Evolutionary conservation across 164 flowering plant species (phyloP).

Genomic region (Amborella trichopoda): DNA sequence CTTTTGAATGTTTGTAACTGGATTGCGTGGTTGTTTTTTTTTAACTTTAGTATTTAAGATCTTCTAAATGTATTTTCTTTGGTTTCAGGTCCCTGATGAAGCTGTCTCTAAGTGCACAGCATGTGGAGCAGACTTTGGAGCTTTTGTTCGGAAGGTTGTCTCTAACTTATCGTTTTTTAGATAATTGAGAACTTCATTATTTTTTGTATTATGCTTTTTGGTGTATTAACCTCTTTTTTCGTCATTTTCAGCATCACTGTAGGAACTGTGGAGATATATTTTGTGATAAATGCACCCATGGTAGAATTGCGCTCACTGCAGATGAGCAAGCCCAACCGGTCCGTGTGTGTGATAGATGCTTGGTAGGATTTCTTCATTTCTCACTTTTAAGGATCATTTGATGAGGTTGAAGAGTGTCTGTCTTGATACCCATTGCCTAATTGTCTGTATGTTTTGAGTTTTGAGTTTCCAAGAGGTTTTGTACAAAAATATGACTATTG

Average conservation of each 20-base stretch:
- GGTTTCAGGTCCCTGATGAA: slow-evolving; percentile 83
- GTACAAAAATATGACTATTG: too few relatives aligned
- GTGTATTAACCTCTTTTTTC: background rate
- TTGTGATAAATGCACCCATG: slow-evolving; percentile 95
- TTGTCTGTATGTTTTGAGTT: too few relatives aligned
- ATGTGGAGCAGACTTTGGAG: slow-evolving; percentile 75
- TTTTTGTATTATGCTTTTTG: too few relatives aligned
- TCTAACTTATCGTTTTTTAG: too few relatives aligned
- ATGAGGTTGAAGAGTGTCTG: too few relatives aligned
- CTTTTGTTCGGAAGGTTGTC: slow-evolving; percentile 72
- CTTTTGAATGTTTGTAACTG: too few relatives aligned
- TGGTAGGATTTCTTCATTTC: slow-evolving; percentile 50
- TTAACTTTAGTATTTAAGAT: too few relatives aligned
- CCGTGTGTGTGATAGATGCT: slow-evolving; percentile 91
- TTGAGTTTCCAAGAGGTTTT: too few relatives aligned
- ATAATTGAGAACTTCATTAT: too few relatives aligned
- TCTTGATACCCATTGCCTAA: too few relatives aligned
- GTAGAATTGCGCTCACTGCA: slow-evolving; percentile 80
- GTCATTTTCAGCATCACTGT: slow-evolving; percentile 74
- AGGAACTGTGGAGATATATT: slow-evolving; percentile 97
- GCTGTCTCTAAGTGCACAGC: slow-evolving; percentile 76
- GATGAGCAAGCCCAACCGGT: slow-evolving; percentile 86
- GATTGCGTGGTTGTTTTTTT: too few relatives aligned
- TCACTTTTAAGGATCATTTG: too few relatives aligned
- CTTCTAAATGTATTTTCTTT: background rate